A percentile compares a stretch with the other conserved stretches of the same genome.
These are phyloP conservation scores for Naganishia liquefaciens DNA, from an alignment of 1,284 basidiomycete species.

Conservation along the genomic window DNA sequence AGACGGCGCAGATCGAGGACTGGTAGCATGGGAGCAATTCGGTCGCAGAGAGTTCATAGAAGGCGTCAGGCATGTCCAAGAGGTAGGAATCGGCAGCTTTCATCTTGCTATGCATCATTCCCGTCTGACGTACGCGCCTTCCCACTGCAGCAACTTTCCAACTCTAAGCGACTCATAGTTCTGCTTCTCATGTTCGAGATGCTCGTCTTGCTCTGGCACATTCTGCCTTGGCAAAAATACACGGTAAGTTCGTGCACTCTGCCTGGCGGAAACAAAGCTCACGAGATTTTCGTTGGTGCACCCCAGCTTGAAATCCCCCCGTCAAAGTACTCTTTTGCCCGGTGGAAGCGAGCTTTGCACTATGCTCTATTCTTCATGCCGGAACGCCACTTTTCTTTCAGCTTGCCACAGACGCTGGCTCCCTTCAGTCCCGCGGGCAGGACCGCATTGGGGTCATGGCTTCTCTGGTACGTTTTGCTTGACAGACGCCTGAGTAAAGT, in stretches of 20 bases:
- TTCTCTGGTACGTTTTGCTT: slow-evolving; percentile 4
- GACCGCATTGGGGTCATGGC: slow-evolving; percentile 49
- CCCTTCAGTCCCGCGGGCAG: slow-evolving; percentile 38
- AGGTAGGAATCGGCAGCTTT: slow-evolving; percentile 5
- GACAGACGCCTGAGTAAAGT: neutral
- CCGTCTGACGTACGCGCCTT: neutral
- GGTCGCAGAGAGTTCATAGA: slow-evolving; percentile 16
- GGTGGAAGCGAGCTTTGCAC: slow-evolving; percentile 42
- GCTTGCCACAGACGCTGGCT: slow-evolving; percentile 40
- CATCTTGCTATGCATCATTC: neutral
- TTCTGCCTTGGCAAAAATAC: slow-evolving; percentile 46
- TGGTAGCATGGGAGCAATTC: slow-evolving; percentile 21
- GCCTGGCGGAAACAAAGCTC: neutral
- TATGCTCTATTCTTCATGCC: slow-evolving; percentile 49
- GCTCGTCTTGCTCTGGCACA: slow-evolving; percentile 41
- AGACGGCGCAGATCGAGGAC: slow-evolving; percentile 11
- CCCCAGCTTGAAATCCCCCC: slow-evolving; percentile 33
- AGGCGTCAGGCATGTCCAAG: slow-evolving; percentile 20
- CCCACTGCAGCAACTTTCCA: slow-evolving; percentile 24
- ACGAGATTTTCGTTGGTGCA: neutral
- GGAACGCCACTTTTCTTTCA: slow-evolving; percentile 38
- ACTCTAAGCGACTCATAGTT: slow-evolving; percentile 11
- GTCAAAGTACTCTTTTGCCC: slow-evolving; percentile 27
- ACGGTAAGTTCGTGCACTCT: slow-evolving; percentile 33
- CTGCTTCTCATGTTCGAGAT: slow-evolving; percentile 38